phyloP scores from a whole-genome alignment of 306 rosid genomes.

The Rosa persica region DNA sequence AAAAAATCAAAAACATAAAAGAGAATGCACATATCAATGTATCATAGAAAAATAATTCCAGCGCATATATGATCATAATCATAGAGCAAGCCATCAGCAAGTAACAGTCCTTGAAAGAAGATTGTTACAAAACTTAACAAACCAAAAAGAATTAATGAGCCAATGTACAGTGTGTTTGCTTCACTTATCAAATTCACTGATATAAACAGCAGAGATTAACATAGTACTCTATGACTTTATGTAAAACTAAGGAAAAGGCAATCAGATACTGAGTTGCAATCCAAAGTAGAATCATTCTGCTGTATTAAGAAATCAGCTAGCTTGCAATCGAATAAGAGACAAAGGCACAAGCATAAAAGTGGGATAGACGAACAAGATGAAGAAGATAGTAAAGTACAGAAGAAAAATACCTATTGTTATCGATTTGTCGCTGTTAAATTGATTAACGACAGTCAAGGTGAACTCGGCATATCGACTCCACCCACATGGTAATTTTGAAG shows the following conservation, averaged over 20 bases:
- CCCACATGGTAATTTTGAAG: constrained; percentile 8
- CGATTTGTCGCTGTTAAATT: constrained; percentile 4
- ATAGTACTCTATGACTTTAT: too few relatives aligned
- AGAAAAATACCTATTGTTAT: constrained; percentile 5
- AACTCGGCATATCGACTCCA: constrained; percentile 19
- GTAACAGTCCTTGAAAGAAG: not conserved
- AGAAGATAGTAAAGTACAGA: not conserved
- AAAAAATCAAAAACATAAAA: not conserved
- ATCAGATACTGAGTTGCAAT: too few relatives aligned
- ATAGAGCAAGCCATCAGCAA: not conserved
- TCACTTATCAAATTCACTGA: too few relatives aligned
- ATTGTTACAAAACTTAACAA: too few relatives aligned
- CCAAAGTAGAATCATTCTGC: not conserved
- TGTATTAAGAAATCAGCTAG: not conserved
- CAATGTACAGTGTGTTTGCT: too few relatives aligned
- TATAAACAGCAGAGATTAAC: too few relatives aligned
- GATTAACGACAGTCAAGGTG: constrained; percentile 20
- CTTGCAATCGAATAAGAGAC: not conserved
- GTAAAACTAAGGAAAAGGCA: too few relatives aligned
- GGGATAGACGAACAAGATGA: not conserved
- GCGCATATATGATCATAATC: not conserved
- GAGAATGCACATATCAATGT: too few relatives aligned
- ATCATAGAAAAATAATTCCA: not conserved
- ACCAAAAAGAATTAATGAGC: too few relatives aligned
- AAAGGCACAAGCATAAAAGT: not conserved